Percentiles rank a stretch among this genome's conserved stretches.
Conservation (phyloP, 176 grass and related monocot genomes). For the sorghum (Sorghum bicolor) region DNA sequence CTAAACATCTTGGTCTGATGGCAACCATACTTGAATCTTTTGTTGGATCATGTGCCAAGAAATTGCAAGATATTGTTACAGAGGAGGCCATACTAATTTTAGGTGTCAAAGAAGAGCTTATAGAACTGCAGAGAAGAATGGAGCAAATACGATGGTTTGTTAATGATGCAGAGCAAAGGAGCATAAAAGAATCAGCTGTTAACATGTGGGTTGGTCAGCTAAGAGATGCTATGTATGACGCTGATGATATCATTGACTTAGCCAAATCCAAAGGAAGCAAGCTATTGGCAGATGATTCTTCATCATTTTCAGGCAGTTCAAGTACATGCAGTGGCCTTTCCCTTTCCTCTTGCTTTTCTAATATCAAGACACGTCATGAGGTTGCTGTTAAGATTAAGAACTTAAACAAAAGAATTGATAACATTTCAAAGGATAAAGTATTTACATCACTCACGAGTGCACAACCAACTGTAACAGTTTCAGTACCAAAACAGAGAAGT, state of each 20-base stretch:
- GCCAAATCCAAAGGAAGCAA: conserved; percentile 13
- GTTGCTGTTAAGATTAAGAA: conserved; percentile 15
- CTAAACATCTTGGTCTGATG: neutral
- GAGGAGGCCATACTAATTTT: conserved; percentile 25
- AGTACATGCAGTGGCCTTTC: neutral
- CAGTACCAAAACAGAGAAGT: neutral
- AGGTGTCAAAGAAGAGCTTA: conserved; percentile 24
- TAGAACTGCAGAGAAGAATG: conserved; percentile 5
- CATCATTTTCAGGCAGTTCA: neutral
- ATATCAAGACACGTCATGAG: conserved; percentile 1
- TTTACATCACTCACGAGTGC: neutral
- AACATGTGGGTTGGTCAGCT: conserved; percentile 27
- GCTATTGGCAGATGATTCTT: neutral
- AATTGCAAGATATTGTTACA: neutral
- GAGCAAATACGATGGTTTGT: conserved; percentile 4
- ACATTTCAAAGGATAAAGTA: conserved; percentile 4
- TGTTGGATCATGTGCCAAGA: neutral
- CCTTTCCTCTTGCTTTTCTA: neutral
- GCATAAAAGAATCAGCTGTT: neutral
- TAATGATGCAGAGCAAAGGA: conserved; percentile 20
- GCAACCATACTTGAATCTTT: conserved; percentile 25
- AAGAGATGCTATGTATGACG: conserved; percentile 47
- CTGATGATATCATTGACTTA: conserved; percentile 30
- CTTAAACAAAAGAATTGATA: conserved; percentile 32
- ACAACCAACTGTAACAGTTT: neutral